phyloP scores from a whole-genome alignment of 2,329 filamentous ascomycete species.

The Colletotrichum filicis region DNA sequence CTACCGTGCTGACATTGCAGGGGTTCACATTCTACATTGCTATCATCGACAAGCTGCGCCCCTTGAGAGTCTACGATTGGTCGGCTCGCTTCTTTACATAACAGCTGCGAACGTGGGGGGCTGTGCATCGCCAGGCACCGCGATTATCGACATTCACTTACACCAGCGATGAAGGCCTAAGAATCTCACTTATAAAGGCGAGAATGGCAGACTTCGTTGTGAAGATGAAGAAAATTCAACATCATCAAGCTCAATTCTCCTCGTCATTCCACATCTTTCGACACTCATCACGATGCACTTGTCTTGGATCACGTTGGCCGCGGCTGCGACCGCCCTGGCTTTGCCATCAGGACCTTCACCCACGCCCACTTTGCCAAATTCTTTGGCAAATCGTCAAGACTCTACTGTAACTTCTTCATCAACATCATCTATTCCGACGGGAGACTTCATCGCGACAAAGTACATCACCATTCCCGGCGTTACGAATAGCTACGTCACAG shows the following conservation, averaged over 20 bases:
- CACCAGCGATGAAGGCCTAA: background rate
- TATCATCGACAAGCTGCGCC: background rate
- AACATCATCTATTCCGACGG: background rate
- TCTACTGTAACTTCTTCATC: background rate
- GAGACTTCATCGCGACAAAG: slow-evolving; percentile 43
- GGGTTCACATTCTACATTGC: background rate
- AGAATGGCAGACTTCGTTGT: background rate
- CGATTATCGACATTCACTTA: background rate
- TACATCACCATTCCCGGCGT: slow-evolving; percentile 41
- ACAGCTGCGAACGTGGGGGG: background rate
- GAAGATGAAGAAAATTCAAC: background rate
- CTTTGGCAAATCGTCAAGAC: background rate
- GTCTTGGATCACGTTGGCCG: background rate
- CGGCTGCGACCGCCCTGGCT: background rate
- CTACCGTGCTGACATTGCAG: background rate
- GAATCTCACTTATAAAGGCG: background rate
- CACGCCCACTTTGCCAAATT: background rate
- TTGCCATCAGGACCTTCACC: slow-evolving; percentile 7
- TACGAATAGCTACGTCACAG: slow-evolving; percentile 41
- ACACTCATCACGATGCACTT: background rate
- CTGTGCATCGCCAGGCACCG: slow-evolving; percentile 2
- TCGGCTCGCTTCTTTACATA: background rate
- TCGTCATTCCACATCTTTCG: background rate
- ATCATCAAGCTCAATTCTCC: background rate
- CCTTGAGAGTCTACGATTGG: background rate